These are phyloP conservation scores for Puccinia polysora DNA, from an alignment of 1,284 basidiomycete species.

Conservation along the genomic window DNA sequence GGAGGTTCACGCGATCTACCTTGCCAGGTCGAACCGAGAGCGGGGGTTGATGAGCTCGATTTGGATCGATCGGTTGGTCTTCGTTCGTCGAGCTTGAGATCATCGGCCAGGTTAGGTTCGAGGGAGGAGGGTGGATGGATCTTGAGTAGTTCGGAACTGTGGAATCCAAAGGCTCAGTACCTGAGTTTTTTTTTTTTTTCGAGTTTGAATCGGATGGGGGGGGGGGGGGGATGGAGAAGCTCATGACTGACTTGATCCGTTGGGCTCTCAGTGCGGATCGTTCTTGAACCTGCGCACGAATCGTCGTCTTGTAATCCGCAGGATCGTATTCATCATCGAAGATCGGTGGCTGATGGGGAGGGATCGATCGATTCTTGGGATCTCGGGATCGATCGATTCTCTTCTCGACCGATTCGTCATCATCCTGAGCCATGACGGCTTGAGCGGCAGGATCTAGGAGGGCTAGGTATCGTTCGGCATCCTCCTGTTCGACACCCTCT, in stretches of 20 bases:
- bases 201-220: too few species aligned
- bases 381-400: background rate
- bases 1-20: constrained; percentile 1
- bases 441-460: constrained; percentile 25
- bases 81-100: constrained; percentile 12
- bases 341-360: background rate
- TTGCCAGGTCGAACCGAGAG: background rate
- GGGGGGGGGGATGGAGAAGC: background rate
- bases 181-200: too few species aligned
- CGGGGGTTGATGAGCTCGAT: background rate
- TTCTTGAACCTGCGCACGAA: constrained; percentile 35
- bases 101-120: background rate
- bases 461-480: constrained; percentile 39
- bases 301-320: constrained; percentile 7
- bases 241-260: constrained; percentile 29
- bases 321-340: constrained; percentile 23
- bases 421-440: constrained; percentile 16
- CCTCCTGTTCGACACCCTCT: constrained; percentile 35
- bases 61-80: background rate
- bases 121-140: background rate
- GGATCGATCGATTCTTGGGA: background rate
- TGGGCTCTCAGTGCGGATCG: constrained; percentile 32
- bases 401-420: constrained; percentile 5
- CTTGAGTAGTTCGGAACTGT: constrained; percentile 26
- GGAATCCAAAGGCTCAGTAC: too few species aligned